Evolutionary conservation across 768 basidiomycete genomes (phyloP), one percentile per base, ranked within the genome.

Genomic region (Phlegmacium glaucopus): DNA sequence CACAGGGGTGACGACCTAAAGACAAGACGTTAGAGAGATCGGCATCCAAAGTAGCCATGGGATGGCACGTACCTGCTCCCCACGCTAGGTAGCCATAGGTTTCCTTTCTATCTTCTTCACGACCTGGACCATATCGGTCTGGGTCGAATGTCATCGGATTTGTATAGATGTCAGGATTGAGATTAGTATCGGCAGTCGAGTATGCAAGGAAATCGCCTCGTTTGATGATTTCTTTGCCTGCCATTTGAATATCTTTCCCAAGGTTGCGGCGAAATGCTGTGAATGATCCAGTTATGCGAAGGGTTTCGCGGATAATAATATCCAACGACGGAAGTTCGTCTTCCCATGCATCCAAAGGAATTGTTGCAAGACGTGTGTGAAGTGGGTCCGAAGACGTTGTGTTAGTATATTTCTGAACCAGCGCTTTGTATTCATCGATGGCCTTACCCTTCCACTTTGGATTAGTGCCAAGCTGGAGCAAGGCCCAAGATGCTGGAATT

Each of bases 291-390:
- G 60, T 56, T 6, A 73, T 42, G 6, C 72, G 65, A 5, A 75
- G 53, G 1, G 72, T 74, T 50, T 75, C 72, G 13, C 69, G 65
- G 18, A 72, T 63, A 15, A 68, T 57, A 11, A 62, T 47, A 11
- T 74, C 71, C 22, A 72, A n/a, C 9, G 55, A 52, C 3, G 71
- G 71, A 55, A 70, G 64, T 40, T 69, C 61, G 10, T 67, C 66
- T 50, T 74, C 72, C 72, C 72, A 75, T 12, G 62, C 69, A 3
- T 51, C 36, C 34, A 68, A 53, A 1, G 72, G 68, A 30, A 75
- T 62, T 5, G 56, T 25, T 2, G 68, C 51, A 11, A 75, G 64
- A 2, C 64, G 69, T 40, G 58, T 59, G 48, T 70, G 61, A 6
- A 71, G 57, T 4, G 67, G 57, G 9, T 71, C 67, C 0, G 53